Evolutionary conservation across 768 basidiomycete genomes (phyloP).

Genomic region (Galerina sulciceps): DNA sequence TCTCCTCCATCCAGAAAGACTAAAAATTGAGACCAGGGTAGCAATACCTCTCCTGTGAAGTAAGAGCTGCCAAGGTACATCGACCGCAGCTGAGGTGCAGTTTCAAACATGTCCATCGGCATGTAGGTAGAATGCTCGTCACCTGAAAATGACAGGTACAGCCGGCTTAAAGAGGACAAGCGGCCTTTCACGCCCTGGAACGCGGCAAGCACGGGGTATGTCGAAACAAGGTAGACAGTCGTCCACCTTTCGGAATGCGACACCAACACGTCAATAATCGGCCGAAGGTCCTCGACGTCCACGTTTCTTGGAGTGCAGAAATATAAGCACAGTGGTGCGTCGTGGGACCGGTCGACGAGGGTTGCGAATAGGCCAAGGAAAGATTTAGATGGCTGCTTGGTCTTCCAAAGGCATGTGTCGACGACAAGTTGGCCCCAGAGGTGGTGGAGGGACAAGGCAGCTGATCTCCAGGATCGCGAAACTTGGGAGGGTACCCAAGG

Average conservation of each 20-base stretch:
- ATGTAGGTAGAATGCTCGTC: background rate
- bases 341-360: slow-evolving; percentile 5
- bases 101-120: slow-evolving; percentile 11
- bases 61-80: slow-evolving; percentile 1
- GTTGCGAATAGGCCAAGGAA: slow-evolving; percentile 7
- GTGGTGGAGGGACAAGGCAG: slow-evolving; percentile 13
- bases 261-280: slow-evolving; percentile 9
- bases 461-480: slow-evolving; percentile 10
- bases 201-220: slow-evolving; percentile 4
- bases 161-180: background rate
- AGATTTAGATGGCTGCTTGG: slow-evolving; percentile 5
- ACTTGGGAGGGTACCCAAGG: slow-evolving; percentile 14
- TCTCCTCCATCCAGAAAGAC: slow-evolving; percentile 8
- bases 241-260: slow-evolving; percentile 14
- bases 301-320: slow-evolving; percentile 5
- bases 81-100: slow-evolving; percentile 2
- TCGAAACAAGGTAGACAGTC: slow-evolving; percentile 8
- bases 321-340: slow-evolving; percentile 8
- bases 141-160: slow-evolving; percentile 5
- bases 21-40: slow-evolving; percentile 11
- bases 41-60: background rate
- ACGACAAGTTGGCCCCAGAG: slow-evolving; percentile 13
- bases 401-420: slow-evolving; percentile 9
- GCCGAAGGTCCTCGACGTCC: slow-evolving; percentile 5
- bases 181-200: slow-evolving; percentile 11